These are phyloP conservation scores for Pythium coloratum DNA, from an alignment of 352 stramenopile genomes.

Conservation along the genomic window DNA sequence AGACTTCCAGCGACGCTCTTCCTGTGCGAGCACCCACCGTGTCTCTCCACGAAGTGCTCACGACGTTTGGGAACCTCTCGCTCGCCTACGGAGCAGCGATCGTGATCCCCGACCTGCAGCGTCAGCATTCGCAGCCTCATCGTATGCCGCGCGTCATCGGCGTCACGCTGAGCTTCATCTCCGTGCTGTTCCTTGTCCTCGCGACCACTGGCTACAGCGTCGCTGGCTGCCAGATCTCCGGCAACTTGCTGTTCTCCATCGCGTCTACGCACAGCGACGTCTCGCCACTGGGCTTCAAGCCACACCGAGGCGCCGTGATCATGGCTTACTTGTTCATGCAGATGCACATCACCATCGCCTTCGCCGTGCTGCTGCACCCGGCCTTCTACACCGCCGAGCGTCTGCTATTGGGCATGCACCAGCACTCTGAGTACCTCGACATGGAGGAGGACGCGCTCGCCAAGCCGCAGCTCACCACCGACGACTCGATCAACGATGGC, in stretches of 20 bases:
- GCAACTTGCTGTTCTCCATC: slow-evolving; percentile 40
- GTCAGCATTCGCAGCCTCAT: slow-evolving; percentile 32
- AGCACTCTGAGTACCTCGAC: slow-evolving; percentile 9
- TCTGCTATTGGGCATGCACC: slow-evolving; percentile 28
- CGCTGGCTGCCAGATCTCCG: slow-evolving; percentile 34
- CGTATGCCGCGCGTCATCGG: slow-evolving; percentile 39
- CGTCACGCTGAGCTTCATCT: slow-evolving; percentile 34
- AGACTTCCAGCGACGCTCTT: slow-evolving; percentile 4
- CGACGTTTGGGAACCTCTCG: slow-evolving; percentile 35
- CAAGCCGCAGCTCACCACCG: not conserved
- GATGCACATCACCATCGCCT: slow-evolving; percentile 39
- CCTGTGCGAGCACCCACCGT: slow-evolving; percentile 21
- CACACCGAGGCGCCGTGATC: slow-evolving; percentile 25
- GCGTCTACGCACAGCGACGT: not conserved
- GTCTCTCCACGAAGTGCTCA: slow-evolving; percentile 25
- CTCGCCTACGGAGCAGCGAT: slow-evolving; percentile 38
- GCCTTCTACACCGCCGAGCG: slow-evolving; percentile 32
- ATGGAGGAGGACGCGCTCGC: slow-evolving; percentile 1
- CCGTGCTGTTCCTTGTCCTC: slow-evolving; percentile 31
- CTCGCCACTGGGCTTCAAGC: slow-evolving; percentile 27
- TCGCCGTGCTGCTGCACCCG: slow-evolving; percentile 32
- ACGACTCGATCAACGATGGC: not conserved
- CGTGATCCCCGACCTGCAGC: slow-evolving; percentile 36
- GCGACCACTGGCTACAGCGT: slow-evolving; percentile 27
- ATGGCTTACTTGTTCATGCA: slow-evolving; percentile 44